These are phyloP conservation scores for Kwoniella pini DNA, from an alignment of 768 basidiomycete species.

Conservation along the genomic window DNA sequence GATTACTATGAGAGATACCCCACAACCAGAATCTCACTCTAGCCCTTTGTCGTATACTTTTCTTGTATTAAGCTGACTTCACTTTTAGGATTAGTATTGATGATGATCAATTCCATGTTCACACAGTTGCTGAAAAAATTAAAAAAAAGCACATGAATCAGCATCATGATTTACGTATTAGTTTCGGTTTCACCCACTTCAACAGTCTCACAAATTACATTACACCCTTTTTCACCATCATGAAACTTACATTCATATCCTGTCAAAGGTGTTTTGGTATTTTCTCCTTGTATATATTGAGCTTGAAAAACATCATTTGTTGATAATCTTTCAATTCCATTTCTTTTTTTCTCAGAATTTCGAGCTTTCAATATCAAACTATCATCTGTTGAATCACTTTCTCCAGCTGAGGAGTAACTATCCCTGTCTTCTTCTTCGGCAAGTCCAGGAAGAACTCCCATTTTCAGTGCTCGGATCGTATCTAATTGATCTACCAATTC, in stretches of 20 bases:
- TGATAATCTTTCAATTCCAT: too few species aligned
- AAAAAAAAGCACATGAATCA: neutral
- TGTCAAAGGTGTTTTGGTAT: neutral
- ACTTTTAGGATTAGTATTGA: neutral
- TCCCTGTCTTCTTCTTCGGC: conserved; percentile 17
- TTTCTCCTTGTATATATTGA: neutral
- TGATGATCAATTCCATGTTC: conserved; percentile 17
- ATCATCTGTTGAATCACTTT: neutral
- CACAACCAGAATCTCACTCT: too few species aligned
- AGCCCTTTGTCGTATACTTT: too few species aligned
- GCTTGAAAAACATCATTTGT: too few species aligned
- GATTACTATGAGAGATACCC: too few species aligned
- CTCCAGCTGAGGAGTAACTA: conserved; percentile 6
- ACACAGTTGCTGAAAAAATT: conserved; percentile 6
- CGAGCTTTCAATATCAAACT: too few species aligned
- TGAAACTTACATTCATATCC: conserved; percentile 17
- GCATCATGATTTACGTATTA: neutral
- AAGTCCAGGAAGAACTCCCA: conserved; percentile 33
- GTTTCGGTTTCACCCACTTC: conserved; percentile 16
- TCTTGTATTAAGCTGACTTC: too few species aligned
- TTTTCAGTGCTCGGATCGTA: conserved; percentile 27
- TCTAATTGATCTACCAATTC: conserved; percentile 28
- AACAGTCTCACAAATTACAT: conserved; percentile 15
- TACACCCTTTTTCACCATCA: conserved; percentile 11
- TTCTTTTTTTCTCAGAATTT: too few species aligned